Evolutionary conservation across 2,329 filamentous ascomycete genomes (phyloP).

Genomic region (Fonsecaea multimorphosa): DNA sequence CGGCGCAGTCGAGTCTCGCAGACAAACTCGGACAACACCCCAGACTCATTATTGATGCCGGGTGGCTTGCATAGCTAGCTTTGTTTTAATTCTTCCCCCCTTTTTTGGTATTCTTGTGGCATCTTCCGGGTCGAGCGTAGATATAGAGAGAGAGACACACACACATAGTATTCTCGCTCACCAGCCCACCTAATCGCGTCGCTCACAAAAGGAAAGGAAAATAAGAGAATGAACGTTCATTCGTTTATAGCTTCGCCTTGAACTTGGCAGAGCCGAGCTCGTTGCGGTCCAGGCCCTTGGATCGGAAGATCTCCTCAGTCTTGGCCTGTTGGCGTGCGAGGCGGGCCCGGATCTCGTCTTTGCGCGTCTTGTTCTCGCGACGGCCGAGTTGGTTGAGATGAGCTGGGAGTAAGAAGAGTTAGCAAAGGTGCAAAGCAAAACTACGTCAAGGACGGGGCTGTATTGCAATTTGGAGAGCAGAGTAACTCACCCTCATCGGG

Average conservation of each 20-base stretch:
- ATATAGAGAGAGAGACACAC: background rate
- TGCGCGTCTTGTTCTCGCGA: slow-evolving; percentile 56
- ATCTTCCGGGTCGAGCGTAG: background rate
- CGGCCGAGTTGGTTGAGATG: slow-evolving; percentile 68
- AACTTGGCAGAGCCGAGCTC: slow-evolving; percentile 31
- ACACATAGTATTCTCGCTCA: background rate
- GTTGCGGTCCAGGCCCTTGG: slow-evolving; percentile 23
- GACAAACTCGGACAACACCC: no score
- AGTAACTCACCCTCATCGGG: slow-evolving; percentile 88
- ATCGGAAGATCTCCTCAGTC: slow-evolving; percentile 30
- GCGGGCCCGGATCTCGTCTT: slow-evolving; percentile 28
- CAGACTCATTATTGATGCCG: no score
- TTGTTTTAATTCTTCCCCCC: no score
- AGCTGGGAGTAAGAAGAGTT: slow-evolving; percentile 57
- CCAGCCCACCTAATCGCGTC: background rate
- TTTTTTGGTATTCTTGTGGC: no score
- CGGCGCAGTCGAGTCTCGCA: no score
- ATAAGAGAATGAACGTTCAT: background rate
- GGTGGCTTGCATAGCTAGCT: no score
- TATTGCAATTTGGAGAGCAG: slow-evolving; percentile 78
- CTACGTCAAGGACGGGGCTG: no score
- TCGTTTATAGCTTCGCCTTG: slow-evolving; percentile 26
- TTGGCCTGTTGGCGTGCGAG: slow-evolving; percentile 26
- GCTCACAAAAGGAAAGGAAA: background rate
- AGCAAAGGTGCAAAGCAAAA: background rate